Evolutionary conservation across 148 eudicot genomes (phyloP).

Genomic region (Vaccinium myrtillus): DNA sequence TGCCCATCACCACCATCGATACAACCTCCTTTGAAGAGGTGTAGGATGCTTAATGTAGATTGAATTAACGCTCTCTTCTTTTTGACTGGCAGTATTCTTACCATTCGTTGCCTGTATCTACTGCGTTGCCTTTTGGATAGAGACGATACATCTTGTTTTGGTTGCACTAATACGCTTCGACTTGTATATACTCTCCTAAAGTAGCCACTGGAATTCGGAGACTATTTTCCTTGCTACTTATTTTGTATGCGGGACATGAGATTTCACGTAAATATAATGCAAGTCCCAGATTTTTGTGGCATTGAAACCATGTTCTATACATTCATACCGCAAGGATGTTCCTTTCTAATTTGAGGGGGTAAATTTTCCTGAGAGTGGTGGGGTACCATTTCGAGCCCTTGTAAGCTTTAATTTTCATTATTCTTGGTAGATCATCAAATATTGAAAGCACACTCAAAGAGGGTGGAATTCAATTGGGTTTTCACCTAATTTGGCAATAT

Average conservation of each 20-base stretch:
- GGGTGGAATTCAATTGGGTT: not conserved
- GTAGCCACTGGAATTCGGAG: not conserved
- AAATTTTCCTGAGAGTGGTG: not conserved
- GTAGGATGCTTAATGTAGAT: constrained; percentile 15
- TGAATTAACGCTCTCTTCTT: not conserved
- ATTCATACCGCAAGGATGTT: not conserved
- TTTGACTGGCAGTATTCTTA: not conserved
- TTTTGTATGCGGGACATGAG: not conserved
- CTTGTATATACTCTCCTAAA: not conserved
- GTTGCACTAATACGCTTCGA: not conserved
- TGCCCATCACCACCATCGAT: not conserved
- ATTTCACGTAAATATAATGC: not conserved
- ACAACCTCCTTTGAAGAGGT: constrained; percentile 18
- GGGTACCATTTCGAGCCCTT: not conserved
- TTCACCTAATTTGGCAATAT: not conserved
- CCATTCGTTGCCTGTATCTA: constrained; percentile 2
- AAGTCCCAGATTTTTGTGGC: not conserved
- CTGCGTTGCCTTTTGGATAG: not conserved
- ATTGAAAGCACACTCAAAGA: not conserved
- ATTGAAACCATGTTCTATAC: not conserved
- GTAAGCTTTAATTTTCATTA: not conserved
- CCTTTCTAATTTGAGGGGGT: not conserved
- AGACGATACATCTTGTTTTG: not conserved
- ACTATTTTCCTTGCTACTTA: not conserved
- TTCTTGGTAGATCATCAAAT: not conserved